Base-by-base conservation (phyloP, 306 rosid species). In the Inga oerstediana region DNA sequence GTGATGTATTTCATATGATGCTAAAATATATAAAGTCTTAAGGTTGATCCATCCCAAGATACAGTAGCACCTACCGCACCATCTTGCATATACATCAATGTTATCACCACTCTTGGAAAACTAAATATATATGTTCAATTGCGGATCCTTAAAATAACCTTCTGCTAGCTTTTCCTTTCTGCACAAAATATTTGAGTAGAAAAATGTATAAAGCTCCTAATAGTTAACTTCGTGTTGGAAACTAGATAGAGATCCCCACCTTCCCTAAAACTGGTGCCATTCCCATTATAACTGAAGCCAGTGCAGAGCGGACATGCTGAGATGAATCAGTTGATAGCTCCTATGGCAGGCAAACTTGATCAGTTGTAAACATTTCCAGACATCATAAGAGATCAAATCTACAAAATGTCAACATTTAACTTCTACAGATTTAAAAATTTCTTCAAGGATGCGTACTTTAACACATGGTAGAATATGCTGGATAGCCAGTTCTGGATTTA, bases 281-380 rank as follows among this genome's bases (percentile, higher is more conserved):
- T 72, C 99, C 99, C 97, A 93, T 96, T 87, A 96, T 91, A 87
- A 96, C 99, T 7, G 98, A 94, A 94, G 99, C 98, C 86, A 96
- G 82, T 24, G 98, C 98, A 86, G 99, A 96, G 58, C 98, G 98
- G 62, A 96, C 99, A 87, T 96, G 99, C 83, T 96, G 99, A 85
- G 98, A 92, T 68, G 99, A 96, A 92, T 96, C 99, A 58, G 97
- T 82, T 9, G 99, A 96, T 80, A 96, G 85, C 76, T 96, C 99
- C 99, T 93, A 82, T 41, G 78, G 69, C 45, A 86, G 20, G 61
- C 22, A 85, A 83, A 85, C 45, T 85, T 83, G 71, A 79, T 72
- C 69, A 44, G 83, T 72, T 37, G 15, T 74, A 59, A 65, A 65
- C 76, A 66, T 81, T 24, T 74, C 43, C 17, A 74, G 52, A 66